phyloP scores from a whole-genome alignment of 805 yeast genomes.

The Cyberlindnera japonica region DNA sequence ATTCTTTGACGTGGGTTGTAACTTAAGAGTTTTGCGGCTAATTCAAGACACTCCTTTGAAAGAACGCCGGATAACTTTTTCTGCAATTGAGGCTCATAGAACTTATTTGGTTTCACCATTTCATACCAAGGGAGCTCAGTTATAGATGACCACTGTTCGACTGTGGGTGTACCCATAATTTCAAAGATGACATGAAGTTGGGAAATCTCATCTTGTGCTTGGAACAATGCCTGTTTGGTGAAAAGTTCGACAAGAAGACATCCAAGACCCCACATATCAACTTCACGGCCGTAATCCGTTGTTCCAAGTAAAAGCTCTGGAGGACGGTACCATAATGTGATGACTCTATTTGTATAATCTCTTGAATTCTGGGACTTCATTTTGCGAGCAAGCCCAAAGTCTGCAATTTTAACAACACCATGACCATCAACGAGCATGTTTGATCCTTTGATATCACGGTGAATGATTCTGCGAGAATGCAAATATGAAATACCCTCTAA shows the following conservation, averaged over 20 bases:
- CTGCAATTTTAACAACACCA: constrained; percentile 70
- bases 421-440: constrained; percentile 61
- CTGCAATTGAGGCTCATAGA: constrained; percentile 34
- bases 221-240: constrained; percentile 71
- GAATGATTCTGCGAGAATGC: constrained; percentile 65
- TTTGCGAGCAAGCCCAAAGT: constrained; percentile 76
- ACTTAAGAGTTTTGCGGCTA: constrained; percentile 59
- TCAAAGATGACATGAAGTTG: constrained; percentile 75
- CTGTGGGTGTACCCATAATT: constrained; percentile 82
- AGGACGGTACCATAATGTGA: constrained; percentile 96
- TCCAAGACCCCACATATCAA: constrained; percentile 97
- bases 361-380: constrained; percentile 55
- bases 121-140: constrained; percentile 89
- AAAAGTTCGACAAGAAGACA: constrained; percentile 84
- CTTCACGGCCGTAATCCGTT: constrained; percentile 84
- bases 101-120: constrained; percentile 57
- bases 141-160: constrained; percentile 73
- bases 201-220: constrained; percentile 83
- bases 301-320: constrained; percentile 91
- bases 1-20: constrained; percentile 69
- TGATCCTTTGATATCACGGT: constrained; percentile 81
- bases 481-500: constrained; percentile 66
- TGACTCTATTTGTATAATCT: constrained; percentile 92
- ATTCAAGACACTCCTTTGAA: constrained; percentile 54
- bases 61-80: constrained; percentile 38